Percentiles rank a stretch among this genome's conserved stretches.
Conservation (phyloP, 2,329 filamentous ascomycete genomes). For the Hypoxylon sp. region DNA sequence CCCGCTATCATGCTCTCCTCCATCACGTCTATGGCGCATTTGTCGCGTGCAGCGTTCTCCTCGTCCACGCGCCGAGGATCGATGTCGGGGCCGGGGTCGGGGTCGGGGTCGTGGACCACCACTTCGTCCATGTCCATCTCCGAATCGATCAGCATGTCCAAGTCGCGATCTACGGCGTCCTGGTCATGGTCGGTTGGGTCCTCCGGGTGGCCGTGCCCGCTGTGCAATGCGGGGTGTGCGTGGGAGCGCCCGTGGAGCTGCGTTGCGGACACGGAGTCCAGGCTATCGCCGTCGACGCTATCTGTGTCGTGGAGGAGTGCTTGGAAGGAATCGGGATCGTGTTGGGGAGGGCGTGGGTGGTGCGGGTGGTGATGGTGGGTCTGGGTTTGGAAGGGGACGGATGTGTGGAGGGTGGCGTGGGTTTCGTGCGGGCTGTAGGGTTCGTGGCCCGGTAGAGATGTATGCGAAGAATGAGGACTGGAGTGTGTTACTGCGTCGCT, state of each 20-base stretch:
- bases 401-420: slow-evolving; percentile 23
- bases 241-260: slow-evolving; percentile 23
- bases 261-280: slow-evolving; percentile 12
- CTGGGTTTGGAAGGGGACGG: slow-evolving; percentile 19
- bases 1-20: slow-evolving; percentile 7
- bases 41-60: background rate
- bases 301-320: slow-evolving; percentile 64
- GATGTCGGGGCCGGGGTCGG: slow-evolving; percentile 5
- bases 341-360: slow-evolving; percentile 39
- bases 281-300: slow-evolving; percentile 5
- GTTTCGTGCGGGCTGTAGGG: slow-evolving; percentile 47
- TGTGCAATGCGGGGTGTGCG: slow-evolving; percentile 24
- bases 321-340: slow-evolving; percentile 66
- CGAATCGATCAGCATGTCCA: slow-evolving; percentile 53
- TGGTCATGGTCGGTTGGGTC: slow-evolving; percentile 26
- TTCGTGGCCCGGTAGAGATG: slow-evolving; percentile 39
- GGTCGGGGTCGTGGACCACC: slow-evolving; percentile 15
- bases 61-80: background rate
- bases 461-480: slow-evolving; percentile 41
- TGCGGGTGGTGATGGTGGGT: slow-evolving; percentile 52
- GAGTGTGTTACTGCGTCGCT: slow-evolving; percentile 32
- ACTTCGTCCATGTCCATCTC: slow-evolving; percentile 47
- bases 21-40: background rate
- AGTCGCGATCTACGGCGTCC: slow-evolving; percentile 50
- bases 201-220: background rate